Evolutionary conservation across 768 basidiomycete species (phyloP).

Genomic region (Rickenella mellea): DNA sequence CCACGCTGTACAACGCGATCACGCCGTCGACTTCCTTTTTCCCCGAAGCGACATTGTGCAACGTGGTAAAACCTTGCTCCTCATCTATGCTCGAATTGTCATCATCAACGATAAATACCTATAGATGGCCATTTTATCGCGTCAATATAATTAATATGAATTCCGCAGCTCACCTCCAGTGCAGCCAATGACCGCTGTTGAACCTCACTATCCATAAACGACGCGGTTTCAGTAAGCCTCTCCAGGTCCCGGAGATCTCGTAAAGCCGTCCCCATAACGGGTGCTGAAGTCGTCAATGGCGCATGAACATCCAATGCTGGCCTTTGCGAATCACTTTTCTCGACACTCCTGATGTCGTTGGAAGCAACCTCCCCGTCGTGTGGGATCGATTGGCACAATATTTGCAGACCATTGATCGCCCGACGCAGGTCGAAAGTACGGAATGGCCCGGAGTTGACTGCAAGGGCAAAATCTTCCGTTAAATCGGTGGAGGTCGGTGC

Average conservation of each 20-base stretch:
- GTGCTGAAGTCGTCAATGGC: not conserved
- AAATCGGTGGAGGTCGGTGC: slow-evolving; percentile 14
- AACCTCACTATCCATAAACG: slow-evolving; percentile 46
- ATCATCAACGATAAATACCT: no score
- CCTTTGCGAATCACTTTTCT: no score
- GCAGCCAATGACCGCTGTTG: slow-evolving; percentile 23
- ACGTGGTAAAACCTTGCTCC: no score
- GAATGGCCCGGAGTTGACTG: slow-evolving; percentile 19
- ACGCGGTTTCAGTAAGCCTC: slow-evolving; percentile 34
- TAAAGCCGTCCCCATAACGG: slow-evolving; percentile 8
- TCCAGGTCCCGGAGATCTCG: slow-evolving; percentile 15
- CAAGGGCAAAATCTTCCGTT: slow-evolving; percentile 25
- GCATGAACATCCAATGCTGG: no score
- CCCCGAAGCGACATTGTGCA: slow-evolving; percentile 23
- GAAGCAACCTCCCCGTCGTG: not conserved
- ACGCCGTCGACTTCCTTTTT: slow-evolving; percentile 9
- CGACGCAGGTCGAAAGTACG: slow-evolving; percentile 50
- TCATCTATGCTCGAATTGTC: no score
- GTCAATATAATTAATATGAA: no score
- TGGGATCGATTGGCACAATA: slow-evolving; percentile 22
- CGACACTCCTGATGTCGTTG: no score
- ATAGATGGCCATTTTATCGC: no score
- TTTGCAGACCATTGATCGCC: slow-evolving; percentile 55
- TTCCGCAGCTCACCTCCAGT: slow-evolving; percentile 38
- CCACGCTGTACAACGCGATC: no score